Evolutionary conservation across 495 filamentous ascomycete species (phyloP).

Genomic region (Penicillium alfredii): DNA sequence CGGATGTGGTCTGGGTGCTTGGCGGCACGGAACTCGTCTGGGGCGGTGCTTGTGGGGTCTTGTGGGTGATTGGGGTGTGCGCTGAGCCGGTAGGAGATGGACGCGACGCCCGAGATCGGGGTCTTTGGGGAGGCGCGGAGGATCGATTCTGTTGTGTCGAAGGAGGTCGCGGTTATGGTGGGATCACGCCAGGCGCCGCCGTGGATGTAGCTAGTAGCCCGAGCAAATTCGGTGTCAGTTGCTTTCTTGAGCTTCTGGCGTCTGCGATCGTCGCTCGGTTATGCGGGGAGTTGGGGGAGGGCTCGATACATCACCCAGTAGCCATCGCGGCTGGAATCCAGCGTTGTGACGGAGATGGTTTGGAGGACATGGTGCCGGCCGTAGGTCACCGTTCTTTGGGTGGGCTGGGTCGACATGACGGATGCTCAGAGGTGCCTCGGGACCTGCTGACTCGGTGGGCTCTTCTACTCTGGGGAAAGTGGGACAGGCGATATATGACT

Average conservation of each 20-base stretch:
- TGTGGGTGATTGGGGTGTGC: conserved; percentile 59
- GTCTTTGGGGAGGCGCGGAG: conserved; percentile 30
- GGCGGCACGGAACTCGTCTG: conserved; percentile 39
- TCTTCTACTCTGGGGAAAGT: too few relatives aligned
- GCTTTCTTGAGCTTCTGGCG: conserved; percentile 1
- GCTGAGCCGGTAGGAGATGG: conserved; percentile 75
- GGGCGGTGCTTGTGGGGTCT: conserved; percentile 32
- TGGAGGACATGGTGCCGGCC: conserved; percentile 27
- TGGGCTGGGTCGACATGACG: conserved; percentile 8
- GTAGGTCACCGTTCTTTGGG: conserved; percentile 27
- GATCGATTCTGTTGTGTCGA: conserved; percentile 40
- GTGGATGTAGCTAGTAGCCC: conserved; percentile 66
- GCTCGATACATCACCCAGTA: conserved; percentile 45
- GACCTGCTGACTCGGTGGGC: too few relatives aligned
- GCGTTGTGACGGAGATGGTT: conserved; percentile 25
- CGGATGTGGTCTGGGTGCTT: conserved; percentile 68
- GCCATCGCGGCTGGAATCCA: conserved; percentile 19
- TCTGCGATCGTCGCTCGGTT: not conserved
- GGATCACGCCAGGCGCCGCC: conserved; percentile 90
- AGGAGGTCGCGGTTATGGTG: conserved; percentile 44
- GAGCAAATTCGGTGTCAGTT: not conserved
- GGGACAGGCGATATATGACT: too few relatives aligned
- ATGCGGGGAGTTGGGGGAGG: not conserved
- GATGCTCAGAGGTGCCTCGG: not conserved
- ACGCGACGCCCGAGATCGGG: conserved; percentile 58